Evolutionary conservation across 768 basidiomycete species (phyloP), one percentile per base, ranked within the genome.

Genomic region (Phanerochaete carnosa): DNA sequence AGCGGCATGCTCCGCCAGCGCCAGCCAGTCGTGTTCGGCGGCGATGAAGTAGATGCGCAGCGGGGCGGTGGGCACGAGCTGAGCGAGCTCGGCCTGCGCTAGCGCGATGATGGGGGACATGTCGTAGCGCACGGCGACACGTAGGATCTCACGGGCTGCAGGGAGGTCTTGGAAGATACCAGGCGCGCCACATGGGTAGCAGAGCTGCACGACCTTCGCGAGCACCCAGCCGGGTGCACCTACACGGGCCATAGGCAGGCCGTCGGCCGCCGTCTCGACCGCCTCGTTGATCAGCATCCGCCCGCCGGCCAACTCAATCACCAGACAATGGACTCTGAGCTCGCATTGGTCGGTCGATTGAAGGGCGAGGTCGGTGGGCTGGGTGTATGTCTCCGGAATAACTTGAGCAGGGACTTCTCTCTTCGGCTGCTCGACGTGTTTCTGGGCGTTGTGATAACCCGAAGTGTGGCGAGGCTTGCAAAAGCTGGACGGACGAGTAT

Each of bases 271-370:
- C 26, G 30, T 30, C 23, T 43, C 35, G n/a, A 16, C 23, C 1
- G 33, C 45, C 11, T n/a, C 56, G 9, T 46, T 45, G 32, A 45
- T 23, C 1, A 57, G 45, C 23, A 22, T 4, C 9, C n/a, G 25
- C 0, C 46, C 35, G 16, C 49, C 50, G 30, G 39, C 37, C 39
- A 56, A 25, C 35, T 51, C 58, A 3, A 66, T 28, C 35, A 66
- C 45, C n/a, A 55, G 35, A n/a, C 51, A 51, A 30, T 66, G 57
- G 28, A 66, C 60, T 11, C 37, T 53, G 50, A 62, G 62, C 45
- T 55, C 55, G 26, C 55, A 23, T 30, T 43, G 16, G 45, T 66
- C 63, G 3, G 47, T 28, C 5, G 63, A 66, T 19, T 53, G 49
- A 13, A 66, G 49, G 35, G 62, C 52, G 58, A 57, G 47, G 54